Base-by-base conservation (phyloP, 352 stramenopile genomes). In the Globisporangium heterothallicum region DNA sequence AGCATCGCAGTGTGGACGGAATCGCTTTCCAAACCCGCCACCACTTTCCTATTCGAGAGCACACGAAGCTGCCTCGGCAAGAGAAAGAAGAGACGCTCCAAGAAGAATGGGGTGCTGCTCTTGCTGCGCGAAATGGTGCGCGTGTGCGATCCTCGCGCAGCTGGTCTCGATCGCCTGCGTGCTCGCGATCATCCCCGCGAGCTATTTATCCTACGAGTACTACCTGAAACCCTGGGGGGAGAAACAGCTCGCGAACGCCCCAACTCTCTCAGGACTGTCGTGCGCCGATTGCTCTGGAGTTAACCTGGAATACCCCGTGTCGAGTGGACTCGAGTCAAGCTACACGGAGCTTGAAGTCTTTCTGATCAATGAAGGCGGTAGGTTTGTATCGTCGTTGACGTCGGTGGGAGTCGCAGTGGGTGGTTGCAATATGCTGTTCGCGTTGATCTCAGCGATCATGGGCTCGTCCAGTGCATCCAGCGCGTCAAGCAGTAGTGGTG, bases 181-280 rank as follows among this genome's bases (percentile, higher is more conserved):
- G 32, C 34, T 80, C 3, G 58, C 61, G 22, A 56, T 78, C 47
- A 61, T 84, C 14, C 58, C 57, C 2, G 49, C 52, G 6, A 59
- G 58, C 10, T 81, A 77, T 49, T 32, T 84, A 22, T 59, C 46
- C 5, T 80, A 72, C 42, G 65, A 78, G 38, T 66, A 66, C 44
- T 77, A 71, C 24, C 51, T 80, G 27, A 78, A 78, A 21, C 47
- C 59, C 18, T 84, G 73, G 73, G 73, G 64, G 16, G 42, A 62
- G 32, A 64, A 74, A n/a, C 72, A 65, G 35, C 49, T 59, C 36
- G 55, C 56, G 18, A 47, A 47, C 0, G 44, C 42, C 18, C 10
- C 58, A 12, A 18, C 10, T 12, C 2, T 42, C 21, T 38, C 47
- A 6, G 43, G 27, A 6, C 42, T 72, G 22, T 70, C 70, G 2